A percentile compares a stretch with the other conserved stretches of the same genome.
These are phyloP conservation scores for Magnaporthales sp. DNA, from an alignment of 2,329 filamentous ascomycete species.

Conservation along the genomic window DNA sequence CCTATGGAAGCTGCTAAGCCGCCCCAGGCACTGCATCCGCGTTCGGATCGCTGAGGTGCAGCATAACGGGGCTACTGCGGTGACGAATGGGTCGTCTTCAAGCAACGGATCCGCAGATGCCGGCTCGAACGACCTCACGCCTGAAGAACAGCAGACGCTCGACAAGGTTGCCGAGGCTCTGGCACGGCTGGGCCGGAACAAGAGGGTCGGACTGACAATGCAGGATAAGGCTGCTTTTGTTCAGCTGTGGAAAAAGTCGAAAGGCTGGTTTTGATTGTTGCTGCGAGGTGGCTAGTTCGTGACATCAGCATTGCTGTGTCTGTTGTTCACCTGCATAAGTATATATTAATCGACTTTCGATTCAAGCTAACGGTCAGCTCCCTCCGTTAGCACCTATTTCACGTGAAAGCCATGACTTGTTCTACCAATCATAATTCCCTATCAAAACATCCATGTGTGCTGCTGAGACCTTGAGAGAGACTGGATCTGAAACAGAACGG, in stretches of 20 bases:
- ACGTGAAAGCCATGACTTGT: background rate
- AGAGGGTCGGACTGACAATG: constrained; percentile 77
- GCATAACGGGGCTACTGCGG: constrained; percentile 26
- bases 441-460: no score
- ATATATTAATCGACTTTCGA: background rate
- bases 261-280: constrained; percentile 11
- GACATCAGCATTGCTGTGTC: background rate
- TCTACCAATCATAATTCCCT: background rate
- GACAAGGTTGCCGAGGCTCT: constrained; percentile 78
- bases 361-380: background rate
- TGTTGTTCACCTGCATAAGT: background rate
- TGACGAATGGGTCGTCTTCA: constrained; percentile 21
- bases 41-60: constrained; percentile 81
- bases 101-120: constrained; percentile 14
- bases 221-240: constrained; percentile 79
- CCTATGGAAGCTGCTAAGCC: constrained; percentile 77
- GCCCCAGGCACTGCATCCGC: constrained; percentile 80
- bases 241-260: constrained; percentile 47
- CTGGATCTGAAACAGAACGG: background rate
- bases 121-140: constrained; percentile 25
- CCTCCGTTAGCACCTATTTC: background rate
- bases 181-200: constrained; percentile 79
- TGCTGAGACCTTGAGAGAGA: background rate
- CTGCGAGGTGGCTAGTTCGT: background rate
- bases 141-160: constrained; percentile 60